Base-by-base conservation (phyloP, 495 filamentous ascomycete genomes). In the Trichocladium uniseriatum region DNA sequence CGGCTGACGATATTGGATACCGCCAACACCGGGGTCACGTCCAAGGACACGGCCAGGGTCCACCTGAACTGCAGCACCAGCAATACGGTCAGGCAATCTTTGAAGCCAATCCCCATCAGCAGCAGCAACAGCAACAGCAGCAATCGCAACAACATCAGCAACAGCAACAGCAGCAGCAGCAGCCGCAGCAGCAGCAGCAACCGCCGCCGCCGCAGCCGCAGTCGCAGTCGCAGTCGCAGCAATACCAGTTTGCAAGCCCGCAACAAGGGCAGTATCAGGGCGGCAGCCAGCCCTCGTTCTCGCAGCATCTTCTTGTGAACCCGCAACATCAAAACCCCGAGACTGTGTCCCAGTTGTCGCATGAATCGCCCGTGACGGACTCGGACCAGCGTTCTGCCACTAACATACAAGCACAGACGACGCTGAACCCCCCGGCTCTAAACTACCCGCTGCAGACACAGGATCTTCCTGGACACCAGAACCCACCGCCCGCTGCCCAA, bases 341-440 rank as follows among this genome's bases (percentile, higher is more conserved):
- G 55, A 66, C 75, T 40, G 49, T 79, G 49, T 73, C 78, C 34
- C 80, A 83, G 62, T 65, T 81, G 50, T 84, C 81, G 58, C 76
- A 75, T 65, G 81, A 84, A 44, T 79, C 77, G 39, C 69, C 73
- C 32, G 59, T 66, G 13, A 70, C 63, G 20, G 74, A 69, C 48
- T 67, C 63, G 38, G 71, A 69, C 51, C 71, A 65, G 34, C 64
- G 53, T 38, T 59, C 67, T 54, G 49, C 60, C 28, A 65, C 55
- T 57, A 70, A 61, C 58, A 57, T 70, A 20, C 69, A 54, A 44
- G 48, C 52, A 20, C 48, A 68, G 38, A 64, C 67, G 38, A 54
- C 8, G 39, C 32, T 43, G 18, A 22, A 49, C n/a, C 63, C 67
- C 29, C 54, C 67, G 34, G 60, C 66, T 39, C 48, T 64, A 43